These are phyloP conservation scores for Talaromyces islandicus DNA, from an alignment of 2,329 filamentous ascomycete genomes.

Conservation along the genomic window DNA sequence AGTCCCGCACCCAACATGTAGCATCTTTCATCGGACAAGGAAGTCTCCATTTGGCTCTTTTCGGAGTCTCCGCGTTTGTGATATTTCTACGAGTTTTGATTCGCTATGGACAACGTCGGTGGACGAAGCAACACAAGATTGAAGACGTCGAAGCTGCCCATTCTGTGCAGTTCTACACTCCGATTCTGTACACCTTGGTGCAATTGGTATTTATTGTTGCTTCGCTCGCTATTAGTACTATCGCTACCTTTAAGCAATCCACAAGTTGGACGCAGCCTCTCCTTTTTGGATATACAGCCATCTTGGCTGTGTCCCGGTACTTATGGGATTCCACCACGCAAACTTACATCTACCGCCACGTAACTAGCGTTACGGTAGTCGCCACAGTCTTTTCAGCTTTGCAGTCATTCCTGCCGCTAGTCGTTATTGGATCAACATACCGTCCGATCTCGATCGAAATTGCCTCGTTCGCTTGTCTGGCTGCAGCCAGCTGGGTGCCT, in stretches of 20 bases:
- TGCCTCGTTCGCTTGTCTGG: slow-evolving; percentile 14
- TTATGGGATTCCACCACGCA: slow-evolving; percentile 11
- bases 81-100: slow-evolving; percentile 13
- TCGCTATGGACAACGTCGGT: slow-evolving; percentile 6
- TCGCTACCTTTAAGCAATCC: background rate
- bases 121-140: background rate
- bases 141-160: slow-evolving; percentile 4
- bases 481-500: slow-evolving; percentile 13
- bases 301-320: slow-evolving; percentile 17
- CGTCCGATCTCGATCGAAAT: slow-evolving; percentile 14
- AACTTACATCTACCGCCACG: slow-evolving; percentile 17
- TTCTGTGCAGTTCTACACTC: slow-evolving; percentile 6
- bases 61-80: slow-evolving; percentile 16
- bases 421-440: slow-evolving; percentile 18
- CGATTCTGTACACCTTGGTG: slow-evolving; percentile 5
- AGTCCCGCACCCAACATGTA: slow-evolving; percentile 15
- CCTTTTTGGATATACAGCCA: slow-evolving; percentile 19
- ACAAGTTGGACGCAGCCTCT: slow-evolving; percentile 13
- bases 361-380: slow-evolving; percentile 17
- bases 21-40: slow-evolving; percentile 20
- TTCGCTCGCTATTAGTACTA: slow-evolving; percentile 4
- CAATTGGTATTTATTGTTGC: slow-evolving; percentile 5
- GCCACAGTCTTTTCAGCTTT: slow-evolving; percentile 17
- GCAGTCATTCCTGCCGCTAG: slow-evolving; percentile 18
- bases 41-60: slow-evolving; percentile 17